Evolutionary conservation across 257 asterid genomes (phyloP), one percentile per base, ranked within the genome.

Genomic region (Haberlea rhodopensis): DNA sequence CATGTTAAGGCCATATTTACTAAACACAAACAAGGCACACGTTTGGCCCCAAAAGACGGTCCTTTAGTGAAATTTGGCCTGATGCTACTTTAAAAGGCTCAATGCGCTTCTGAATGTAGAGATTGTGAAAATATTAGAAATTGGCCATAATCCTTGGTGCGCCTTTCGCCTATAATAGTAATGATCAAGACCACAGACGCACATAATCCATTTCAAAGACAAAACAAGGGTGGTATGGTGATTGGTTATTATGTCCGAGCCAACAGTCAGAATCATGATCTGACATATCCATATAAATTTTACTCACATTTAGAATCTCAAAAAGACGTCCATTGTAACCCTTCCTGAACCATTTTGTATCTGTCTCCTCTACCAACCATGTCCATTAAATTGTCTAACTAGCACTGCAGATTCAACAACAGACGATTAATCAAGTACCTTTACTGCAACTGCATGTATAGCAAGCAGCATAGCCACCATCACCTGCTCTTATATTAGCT

Each of bases 381-480:
- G 19, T 4, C n/a, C 13, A 34, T 9, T 32, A 5, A 37, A 20
- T 11, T 20, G 16, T 13, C 29, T 21, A 60, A 13, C 48, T 11
- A 37, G n/a, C 48, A 37, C 48, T 37, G 18, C 48, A 37, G 13
- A 13, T 21, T 4, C 13, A 24, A 57, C 43, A 29, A 9, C 24
- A 34, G 52, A 53, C 53, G 59, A 1, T 19, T 25, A 56, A 22
- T 20, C 1, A 18, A 26, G 49, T 70, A 87, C 95, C 95, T 87
- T 84, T 87, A 75, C 91, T 82, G 78, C 95, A 87, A 76, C 91
- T 84, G 66, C 84, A 87, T 52, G 95, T 80, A 65, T 84, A 84
- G 73, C 95, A 87, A 71, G 95, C 80, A 62, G 89, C 81, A 60
- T 65, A 86, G 29, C 87, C 80, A 24, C 82, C 77, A 45, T 68